Percentiles rank a stretch among this genome's conserved stretches.
phyloP scores from a whole-genome alignment of 768 basidiomycete genomes.

The Nidularia pulvinata region DNA sequence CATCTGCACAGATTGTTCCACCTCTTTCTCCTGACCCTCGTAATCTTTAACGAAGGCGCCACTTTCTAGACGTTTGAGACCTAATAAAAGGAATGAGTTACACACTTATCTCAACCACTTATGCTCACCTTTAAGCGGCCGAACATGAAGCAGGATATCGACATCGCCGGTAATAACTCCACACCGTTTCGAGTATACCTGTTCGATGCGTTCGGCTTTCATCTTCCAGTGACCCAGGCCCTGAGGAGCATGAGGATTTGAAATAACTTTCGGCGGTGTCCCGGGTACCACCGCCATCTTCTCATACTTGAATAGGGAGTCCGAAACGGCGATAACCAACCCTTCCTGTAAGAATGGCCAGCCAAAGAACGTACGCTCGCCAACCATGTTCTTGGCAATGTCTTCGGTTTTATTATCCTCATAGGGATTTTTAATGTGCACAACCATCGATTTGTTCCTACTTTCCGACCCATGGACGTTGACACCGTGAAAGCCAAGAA shows the following conservation, averaged over 20 bases:
- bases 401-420: slow-evolving; percentile 70
- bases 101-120: slow-evolving; percentile 1
- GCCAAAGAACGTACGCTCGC: slow-evolving; percentile 73
- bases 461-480: slow-evolving; percentile 93
- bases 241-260: slow-evolving; percentile 72
- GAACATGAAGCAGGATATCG: slow-evolving; percentile 84
- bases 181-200: slow-evolving; percentile 83
- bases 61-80: slow-evolving; percentile 85
- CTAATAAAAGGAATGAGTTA: slow-evolving; percentile 32
- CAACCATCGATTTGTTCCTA: slow-evolving; percentile 91
- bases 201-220: slow-evolving; percentile 82
- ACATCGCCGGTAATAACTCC: slow-evolving; percentile 86
- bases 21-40: slow-evolving; percentile 79
- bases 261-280: slow-evolving; percentile 52
- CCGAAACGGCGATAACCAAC: slow-evolving; percentile 82
- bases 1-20: slow-evolving; percentile 88
- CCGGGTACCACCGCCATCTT: slow-evolving; percentile 54
- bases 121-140: slow-evolving; percentile 80
- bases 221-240: slow-evolving; percentile 76
- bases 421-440: slow-evolving; percentile 78
- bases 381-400: slow-evolving; percentile 74
- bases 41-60: slow-evolving; percentile 97
- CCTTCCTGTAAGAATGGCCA: slow-evolving; percentile 99
- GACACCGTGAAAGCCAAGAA: slow-evolving; percentile 84
- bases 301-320: slow-evolving; percentile 87